phyloP scores from a whole-genome alignment of 2,329 filamentous ascomycete genomes.

The Dryadomyces quercivorus region DNA sequence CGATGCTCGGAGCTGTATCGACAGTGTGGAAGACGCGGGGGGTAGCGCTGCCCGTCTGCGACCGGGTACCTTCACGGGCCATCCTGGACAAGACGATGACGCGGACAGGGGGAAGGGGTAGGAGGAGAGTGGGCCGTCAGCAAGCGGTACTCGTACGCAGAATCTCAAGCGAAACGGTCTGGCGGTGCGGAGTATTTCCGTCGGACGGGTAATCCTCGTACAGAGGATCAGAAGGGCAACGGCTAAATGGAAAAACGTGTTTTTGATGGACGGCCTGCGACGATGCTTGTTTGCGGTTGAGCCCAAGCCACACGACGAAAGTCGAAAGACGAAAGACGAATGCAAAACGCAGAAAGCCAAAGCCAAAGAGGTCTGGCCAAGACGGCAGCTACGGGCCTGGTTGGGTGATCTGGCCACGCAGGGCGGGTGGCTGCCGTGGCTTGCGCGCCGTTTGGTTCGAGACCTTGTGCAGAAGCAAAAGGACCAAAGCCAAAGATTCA shows the following conservation, averaged over 20 bases:
- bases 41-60: slow-evolving; percentile 38
- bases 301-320: no score
- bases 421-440: no score
- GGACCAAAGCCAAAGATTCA: no score
- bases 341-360: no score
- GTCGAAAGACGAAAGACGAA: no score
- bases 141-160: background rate
- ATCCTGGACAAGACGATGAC: slow-evolving; percentile 17
- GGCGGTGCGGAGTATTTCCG: background rate
- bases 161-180: background rate
- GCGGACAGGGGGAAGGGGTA: background rate
- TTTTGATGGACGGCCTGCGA: background rate
- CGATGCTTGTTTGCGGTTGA: no score
- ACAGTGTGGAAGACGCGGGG: slow-evolving; percentile 37
- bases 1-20: slow-evolving; percentile 33
- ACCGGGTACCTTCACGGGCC: slow-evolving; percentile 39
- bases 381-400: background rate
- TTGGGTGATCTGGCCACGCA: no score
- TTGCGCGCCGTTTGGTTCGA: no score
- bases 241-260: background rate
- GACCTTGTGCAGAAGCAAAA: no score
- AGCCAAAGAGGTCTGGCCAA: background rate
- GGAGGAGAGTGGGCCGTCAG: background rate
- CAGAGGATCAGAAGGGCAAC: no score
- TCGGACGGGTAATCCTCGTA: no score